Conservation (phyloP, 805 yeast genomes). For the Kodamaea hsintzibuensis region DNA sequence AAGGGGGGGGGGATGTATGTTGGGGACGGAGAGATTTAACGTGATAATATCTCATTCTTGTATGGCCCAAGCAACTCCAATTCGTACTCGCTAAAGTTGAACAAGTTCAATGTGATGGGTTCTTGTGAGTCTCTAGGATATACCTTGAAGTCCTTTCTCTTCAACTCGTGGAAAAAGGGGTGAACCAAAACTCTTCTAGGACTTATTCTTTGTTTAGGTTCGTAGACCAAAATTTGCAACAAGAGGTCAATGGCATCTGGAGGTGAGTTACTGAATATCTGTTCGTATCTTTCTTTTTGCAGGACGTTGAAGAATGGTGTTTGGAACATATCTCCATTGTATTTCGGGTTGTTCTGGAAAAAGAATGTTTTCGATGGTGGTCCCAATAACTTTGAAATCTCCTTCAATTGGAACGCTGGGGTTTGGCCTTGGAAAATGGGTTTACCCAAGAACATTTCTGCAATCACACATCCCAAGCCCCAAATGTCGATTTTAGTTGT, state of each 20-base stretch:
- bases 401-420: constrained; percentile 84
- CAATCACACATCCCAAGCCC: constrained; percentile 97
- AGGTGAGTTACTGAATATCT: constrained; percentile 65
- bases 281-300: constrained; percentile 48
- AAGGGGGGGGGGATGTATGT: too few relatives aligned
- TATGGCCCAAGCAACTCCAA: constrained; percentile 47
- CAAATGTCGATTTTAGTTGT: constrained; percentile 93
- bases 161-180: constrained; percentile 85
- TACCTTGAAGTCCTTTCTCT: constrained; percentile 53
- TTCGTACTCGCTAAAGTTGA: constrained; percentile 74
- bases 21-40: background rate
- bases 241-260: constrained; percentile 84
- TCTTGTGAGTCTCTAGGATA: constrained; percentile 54
- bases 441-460: constrained; percentile 88
- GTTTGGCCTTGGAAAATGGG: constrained; percentile 96
- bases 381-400: constrained; percentile 86
- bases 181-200: constrained; percentile 85
- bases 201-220: constrained; percentile 79
- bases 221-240: constrained; percentile 80
- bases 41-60: constrained; percentile 30
- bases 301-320: constrained; percentile 60
- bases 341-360: constrained; percentile 71
- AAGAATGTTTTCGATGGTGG: constrained; percentile 75
- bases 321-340: constrained; percentile 72
- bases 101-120: constrained; percentile 47